These are phyloP conservation scores for Litsea cubeba DNA, from an alignment of 164 flowering plant species.

Conservation along the genomic window DNA sequence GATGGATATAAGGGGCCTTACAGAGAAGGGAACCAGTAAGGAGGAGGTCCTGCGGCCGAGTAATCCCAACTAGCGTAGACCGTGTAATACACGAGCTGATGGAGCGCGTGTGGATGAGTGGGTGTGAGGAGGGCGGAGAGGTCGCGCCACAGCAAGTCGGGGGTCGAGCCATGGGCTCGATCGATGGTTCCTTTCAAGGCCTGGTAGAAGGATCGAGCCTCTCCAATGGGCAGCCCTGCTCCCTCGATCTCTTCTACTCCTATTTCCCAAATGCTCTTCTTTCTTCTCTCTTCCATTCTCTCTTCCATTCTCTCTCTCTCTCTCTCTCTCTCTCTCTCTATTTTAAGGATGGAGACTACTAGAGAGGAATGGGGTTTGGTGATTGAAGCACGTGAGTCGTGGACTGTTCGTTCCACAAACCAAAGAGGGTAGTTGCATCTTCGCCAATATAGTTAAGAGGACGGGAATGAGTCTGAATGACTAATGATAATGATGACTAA, in stretches of 20 bases:
- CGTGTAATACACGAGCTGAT: slow-evolving; percentile 72
- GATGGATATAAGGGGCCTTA: slow-evolving; percentile 20
- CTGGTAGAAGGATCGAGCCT: slow-evolving; percentile 40
- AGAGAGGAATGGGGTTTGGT: no score
- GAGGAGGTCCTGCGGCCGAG: slow-evolving; percentile 64
- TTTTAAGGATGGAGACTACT: no score
- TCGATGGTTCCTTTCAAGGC: slow-evolving; percentile 26
- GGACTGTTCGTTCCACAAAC: no score
- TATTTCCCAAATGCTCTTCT: slow-evolving; percentile 28
- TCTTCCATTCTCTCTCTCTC: slow-evolving; percentile 13
- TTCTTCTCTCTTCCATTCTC: neutral
- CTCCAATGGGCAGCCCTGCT: slow-evolving; percentile 42
- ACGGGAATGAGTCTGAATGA: no score
- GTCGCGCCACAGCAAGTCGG: slow-evolving; percentile 46
- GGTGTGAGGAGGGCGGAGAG: slow-evolving; percentile 58
- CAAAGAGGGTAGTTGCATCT: no score
- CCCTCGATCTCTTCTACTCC: slow-evolving; percentile 44
- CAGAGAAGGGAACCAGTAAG: slow-evolving; percentile 91
- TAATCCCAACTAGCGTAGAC: slow-evolving; percentile 62
- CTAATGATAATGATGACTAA: no score
- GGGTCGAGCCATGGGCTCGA: slow-evolving; percentile 15
- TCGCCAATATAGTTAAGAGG: no score
- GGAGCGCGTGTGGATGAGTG: slow-evolving; percentile 60
- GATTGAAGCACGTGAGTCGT: no score
- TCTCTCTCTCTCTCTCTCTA: neutral